These are phyloP conservation scores for Dicorynia guianensis DNA, from an alignment of 306 rosid species.

Conservation along the genomic window DNA sequence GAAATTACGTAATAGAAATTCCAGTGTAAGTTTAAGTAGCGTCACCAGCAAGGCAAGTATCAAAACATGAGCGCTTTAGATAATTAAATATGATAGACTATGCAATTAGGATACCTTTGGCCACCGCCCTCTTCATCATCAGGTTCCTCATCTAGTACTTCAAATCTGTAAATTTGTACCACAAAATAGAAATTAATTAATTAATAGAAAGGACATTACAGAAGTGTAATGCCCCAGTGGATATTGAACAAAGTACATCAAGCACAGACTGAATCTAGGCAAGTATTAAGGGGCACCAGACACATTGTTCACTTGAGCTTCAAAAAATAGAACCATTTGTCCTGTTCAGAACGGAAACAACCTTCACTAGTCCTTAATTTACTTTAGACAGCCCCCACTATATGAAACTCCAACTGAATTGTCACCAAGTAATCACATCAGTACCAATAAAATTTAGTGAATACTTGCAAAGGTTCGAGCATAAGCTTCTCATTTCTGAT, in stretches of 20 bases:
- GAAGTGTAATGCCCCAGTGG: constrained; percentile 19
- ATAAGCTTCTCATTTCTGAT: too few species aligned
- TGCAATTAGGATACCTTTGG: constrained; percentile 63
- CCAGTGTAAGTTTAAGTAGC: constrained; percentile 8
- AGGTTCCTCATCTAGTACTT: constrained; percentile 96
- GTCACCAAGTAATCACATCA: neutral
- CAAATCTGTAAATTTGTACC: constrained; percentile 68
- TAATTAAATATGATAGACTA: constrained; percentile 18
- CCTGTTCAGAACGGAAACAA: neutral
- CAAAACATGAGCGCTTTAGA: constrained; percentile 1
- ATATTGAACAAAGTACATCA: neutral
- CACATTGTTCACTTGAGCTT: neutral
- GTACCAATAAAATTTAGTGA: too few species aligned
- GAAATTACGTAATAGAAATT: constrained; percentile 19
- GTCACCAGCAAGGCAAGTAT: constrained; percentile 12
- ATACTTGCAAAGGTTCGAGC: too few species aligned
- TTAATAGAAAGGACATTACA: constrained; percentile 3
- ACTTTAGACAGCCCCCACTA: neutral
- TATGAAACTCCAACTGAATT: neutral
- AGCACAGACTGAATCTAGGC: neutral
- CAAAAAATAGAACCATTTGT: neutral
- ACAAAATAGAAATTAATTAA: constrained; percentile 20
- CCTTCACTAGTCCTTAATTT: neutral
- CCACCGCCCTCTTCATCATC: constrained; percentile 90
- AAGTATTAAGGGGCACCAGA: neutral